Base-by-base conservation (phyloP, 1,284 basidiomycete genomes). In the Cryptococcus hybrid region DNA sequence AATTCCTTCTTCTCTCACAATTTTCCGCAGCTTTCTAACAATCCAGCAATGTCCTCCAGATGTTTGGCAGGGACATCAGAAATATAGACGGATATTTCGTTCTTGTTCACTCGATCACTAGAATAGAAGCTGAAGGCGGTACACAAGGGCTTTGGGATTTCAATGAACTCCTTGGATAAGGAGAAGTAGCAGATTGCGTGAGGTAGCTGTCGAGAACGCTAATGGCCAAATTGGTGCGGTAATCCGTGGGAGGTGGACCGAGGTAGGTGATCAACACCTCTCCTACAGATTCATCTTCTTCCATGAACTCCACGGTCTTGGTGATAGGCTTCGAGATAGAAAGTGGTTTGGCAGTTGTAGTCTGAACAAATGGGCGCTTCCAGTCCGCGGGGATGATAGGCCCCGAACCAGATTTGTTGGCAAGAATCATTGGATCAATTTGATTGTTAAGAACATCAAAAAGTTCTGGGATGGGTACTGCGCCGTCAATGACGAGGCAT, bases 341-440 rank as follows among this genome's bases (percentile, higher is more conserved):
- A 3, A 83, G 81, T 8, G 88, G 82, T 11, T 80, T 74, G 1
- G 87, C 85, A 59, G 89, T 92, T 0, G 85, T 67, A 0, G 94
- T 95, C 79, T 98, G 93, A 18, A 98, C 69, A 71, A 99, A 99
- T 0, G 96, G 96, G 11, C 95, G 85, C 66, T 89, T 91, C 94
- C 94, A 99, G 8, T 86, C 90, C 2, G 79, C 67, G 1, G 95
- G 82, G 80, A 82, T 47, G 36, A 55, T 55, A 43, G 37, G 44
- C 37, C 30, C 47, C 39, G 42, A 50, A 42, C 40, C 47, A 35
- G 18, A 34, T 13, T 55, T 57, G 39, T 61, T 53, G 15, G 48
- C 63, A 3, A 92, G 82, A 50, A 96, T 85, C 47, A 80, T 84
- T 0, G 92, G 90, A 67, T 96, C 92, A 3, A 96, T 84, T 68